Base-by-base conservation (phyloP, 306 rosid species). In the Inga leiocalycina region DNA sequence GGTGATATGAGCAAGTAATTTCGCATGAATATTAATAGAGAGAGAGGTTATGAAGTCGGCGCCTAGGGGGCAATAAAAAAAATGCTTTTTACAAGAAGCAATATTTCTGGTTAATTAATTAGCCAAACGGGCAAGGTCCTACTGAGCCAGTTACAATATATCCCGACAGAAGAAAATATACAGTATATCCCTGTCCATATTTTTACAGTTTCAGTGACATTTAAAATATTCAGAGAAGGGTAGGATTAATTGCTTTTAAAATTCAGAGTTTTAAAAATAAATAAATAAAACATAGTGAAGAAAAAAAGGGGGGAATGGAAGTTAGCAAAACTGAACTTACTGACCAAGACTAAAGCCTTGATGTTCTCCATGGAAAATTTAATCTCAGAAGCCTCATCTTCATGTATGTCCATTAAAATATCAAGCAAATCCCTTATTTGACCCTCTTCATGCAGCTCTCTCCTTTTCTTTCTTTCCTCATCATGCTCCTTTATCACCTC, bases 341-440 rank as follows among this genome's bases (percentile, higher is more conserved):
- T 78, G 85, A 92, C 94, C 92, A 90, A 11, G 81, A 92, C 82
- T n/a, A 92, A 89, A 78, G 97, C 92, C 79, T 94, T 90, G 17
- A 94, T 86, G 82, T 92, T 90, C 8, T 84, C 91, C 59, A 77
- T 85, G 1, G 82, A 87, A 78, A 92, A 79, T 9, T 64, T 87
- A 11, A 88, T 79, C 83, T 93, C 90, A 6, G 85, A 80, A 20
- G 49, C 79, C 20, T 87, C 82, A 54, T 92, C 90, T 65, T 87
- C 86, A 71, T 85, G 85, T 37, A 85, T 86, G 17, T 81, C 80
- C 20, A 89, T 84, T 62, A 89, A 83, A 73, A 91, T 91, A 74
- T 85, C 75, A 79, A 91, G 94, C 43, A 91, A 70, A 78, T 87
- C 92, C 81, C 70, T 82, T 34, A 74, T 61, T 46, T 11, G 70